Evolutionary conservation across 2,329 filamentous ascomycete species (phyloP), one percentile per base, ranked within the genome.

Genomic region (Byssoonygena ceratinophila): DNA sequence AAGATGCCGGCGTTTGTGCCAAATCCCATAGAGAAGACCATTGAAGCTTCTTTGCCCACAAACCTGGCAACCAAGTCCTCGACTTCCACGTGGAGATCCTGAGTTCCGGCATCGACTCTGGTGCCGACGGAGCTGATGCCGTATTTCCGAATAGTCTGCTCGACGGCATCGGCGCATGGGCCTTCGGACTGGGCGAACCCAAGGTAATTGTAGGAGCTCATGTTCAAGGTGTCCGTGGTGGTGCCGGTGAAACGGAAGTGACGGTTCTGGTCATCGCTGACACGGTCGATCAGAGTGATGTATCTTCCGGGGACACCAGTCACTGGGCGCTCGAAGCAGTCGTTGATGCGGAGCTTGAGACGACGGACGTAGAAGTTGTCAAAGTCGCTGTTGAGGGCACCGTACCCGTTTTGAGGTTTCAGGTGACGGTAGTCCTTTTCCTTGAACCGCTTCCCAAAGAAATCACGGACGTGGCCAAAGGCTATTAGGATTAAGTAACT

Each of bases 161-260:
- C 92, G 3, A 91, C 87, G 12, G 87, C 84, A 67, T 97, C 91
- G 44, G 92, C 92, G 65, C 92, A 98, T 37, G 92, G 91, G 9
- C 92, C 92, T 59, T 97, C 90, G 0, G 92, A 96, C 69, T 98
- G 92, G 48, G 92, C 92, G 63, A 98, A 98, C 40, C 92, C 92
- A 22, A 98, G 85, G 67, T 98, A 98, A 71, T 98, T 98, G 78
- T 98, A 98, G 1, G 92, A 98, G 74, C 91, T 96, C 84, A 98
- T 85, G 72, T 98, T 98, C 62, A 98, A 75, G 0, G 92, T 97
- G 70, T 98, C 88, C 1, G 91, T 97, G 54, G 81, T 84, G 45
- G 88, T 94, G 54, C 92, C 92, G 1, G 87, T 90, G 69, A 89
- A 83, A 66, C 86, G 81, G 75, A 95, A 98, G 54, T 85, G 84